A percentile compares a stretch with the other conserved stretches of the same genome.
Evolutionary conservation across 768 basidiomycete species (phyloP).

Genomic region (Suillus ampliporus): DNA sequence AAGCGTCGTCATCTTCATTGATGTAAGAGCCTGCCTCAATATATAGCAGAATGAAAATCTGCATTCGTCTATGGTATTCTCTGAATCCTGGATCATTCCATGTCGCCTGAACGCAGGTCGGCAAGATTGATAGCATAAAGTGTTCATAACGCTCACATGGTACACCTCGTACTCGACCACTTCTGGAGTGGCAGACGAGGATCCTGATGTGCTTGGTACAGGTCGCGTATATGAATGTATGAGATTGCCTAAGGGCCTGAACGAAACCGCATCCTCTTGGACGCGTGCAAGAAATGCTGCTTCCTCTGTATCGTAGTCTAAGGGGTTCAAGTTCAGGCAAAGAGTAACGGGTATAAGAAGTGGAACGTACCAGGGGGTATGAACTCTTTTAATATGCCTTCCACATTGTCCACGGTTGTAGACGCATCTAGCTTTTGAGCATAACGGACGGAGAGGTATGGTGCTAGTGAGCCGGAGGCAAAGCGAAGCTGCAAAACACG

Average conservation of each 20-base stretch:
- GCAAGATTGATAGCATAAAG: constrained; percentile 6
- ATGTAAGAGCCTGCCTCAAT: constrained; percentile 97
- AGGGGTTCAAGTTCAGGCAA: neutral
- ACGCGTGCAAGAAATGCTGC: constrained; percentile 70
- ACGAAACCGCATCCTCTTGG: constrained; percentile 76
- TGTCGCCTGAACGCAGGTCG: constrained; percentile 58
- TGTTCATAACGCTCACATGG: constrained; percentile 61
- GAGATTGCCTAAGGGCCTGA: constrained; percentile 77
- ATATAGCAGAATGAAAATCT: constrained; percentile 91
- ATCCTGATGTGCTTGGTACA: constrained; percentile 37
- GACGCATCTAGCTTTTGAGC: constrained; percentile 66
- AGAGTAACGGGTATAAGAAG: constrained; percentile 3
- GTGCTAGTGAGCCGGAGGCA: constrained; percentile 84
- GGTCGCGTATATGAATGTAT: constrained; percentile 80
- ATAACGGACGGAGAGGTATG: constrained; percentile 74
- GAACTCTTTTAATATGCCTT: constrained; percentile 73
- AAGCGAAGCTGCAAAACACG: constrained; percentile 66
- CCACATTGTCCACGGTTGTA: constrained; percentile 86
- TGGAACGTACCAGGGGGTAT: constrained; percentile 67
- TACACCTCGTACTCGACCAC: constrained; percentile 87
- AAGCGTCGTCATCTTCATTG: constrained; percentile 88
- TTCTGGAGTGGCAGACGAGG: constrained; percentile 41
- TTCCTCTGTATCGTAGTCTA: constrained; percentile 76
- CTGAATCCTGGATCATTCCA: constrained; percentile 87
- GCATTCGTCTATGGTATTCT: constrained; percentile 92